Conservation (phyloP, 2,329 filamentous ascomycete genomes). For the Paraconiothyrium sp. region DNA sequence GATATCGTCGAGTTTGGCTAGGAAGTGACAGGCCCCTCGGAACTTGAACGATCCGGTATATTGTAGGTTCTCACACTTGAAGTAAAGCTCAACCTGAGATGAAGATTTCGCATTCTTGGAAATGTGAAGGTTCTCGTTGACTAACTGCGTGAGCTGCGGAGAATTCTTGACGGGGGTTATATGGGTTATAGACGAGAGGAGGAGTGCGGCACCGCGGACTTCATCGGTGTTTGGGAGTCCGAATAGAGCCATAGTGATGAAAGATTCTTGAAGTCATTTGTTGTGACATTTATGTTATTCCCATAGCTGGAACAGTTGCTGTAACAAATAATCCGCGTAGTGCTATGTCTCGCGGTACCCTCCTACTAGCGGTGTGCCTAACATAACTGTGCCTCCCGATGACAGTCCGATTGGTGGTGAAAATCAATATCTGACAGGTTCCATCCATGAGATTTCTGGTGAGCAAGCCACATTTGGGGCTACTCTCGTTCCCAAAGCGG, state of each 20-base stretch:
- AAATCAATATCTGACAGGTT: neutral
- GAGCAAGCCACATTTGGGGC: neutral
- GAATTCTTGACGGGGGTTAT: slow-evolving; percentile 7
- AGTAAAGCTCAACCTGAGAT: slow-evolving; percentile 14
- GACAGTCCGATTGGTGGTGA: neutral
- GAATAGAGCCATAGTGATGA: slow-evolving; percentile 6
- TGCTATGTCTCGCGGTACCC: neutral
- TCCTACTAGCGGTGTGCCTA: neutral
- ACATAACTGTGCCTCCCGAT: neutral
- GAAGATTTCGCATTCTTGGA: neutral
- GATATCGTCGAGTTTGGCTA: slow-evolving; percentile 13
- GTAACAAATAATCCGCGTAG: no score
- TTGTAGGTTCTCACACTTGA: slow-evolving; percentile 27
- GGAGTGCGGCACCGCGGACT: slow-evolving; percentile 6
- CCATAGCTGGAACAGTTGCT: neutral
- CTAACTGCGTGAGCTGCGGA: neutral
- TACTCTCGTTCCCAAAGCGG: no score
- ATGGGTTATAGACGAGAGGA: neutral
- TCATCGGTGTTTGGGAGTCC: neutral
- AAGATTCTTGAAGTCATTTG: neutral
- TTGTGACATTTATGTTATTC: no score
- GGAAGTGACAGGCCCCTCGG: slow-evolving; percentile 21
- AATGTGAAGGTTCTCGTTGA: neutral
- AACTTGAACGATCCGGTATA: slow-evolving; percentile 25
- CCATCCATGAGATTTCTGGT: neutral